Evolutionary conservation across 2,329 filamentous ascomycete genomes (phyloP), one percentile per base, ranked within the genome.

Genomic region (Tolypocladium tundrense): DNA sequence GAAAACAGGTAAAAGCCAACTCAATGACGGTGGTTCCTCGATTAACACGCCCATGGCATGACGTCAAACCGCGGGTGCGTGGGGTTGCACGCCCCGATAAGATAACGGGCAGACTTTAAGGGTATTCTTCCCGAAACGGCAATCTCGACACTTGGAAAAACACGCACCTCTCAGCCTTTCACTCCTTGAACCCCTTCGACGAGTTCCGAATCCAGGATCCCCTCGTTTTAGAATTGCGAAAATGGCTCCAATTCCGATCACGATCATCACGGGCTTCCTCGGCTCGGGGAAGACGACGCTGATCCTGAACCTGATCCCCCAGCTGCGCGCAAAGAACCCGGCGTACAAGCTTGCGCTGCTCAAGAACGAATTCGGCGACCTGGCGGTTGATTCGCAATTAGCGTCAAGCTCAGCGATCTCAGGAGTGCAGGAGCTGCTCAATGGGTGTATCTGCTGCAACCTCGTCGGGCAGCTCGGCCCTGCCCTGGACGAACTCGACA

Each of bases 401-500:
- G 93, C 94, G 19, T 81, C 88, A 0, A 88, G 88, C 16, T 84
- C 84, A 54, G 86, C 92, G 61, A 91, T 99, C 64, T 88, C 90
- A 1, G 93, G 91, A 57, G 92, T 96, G 5, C 88, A 89, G 66
- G 94, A 99, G 73, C 82, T 99, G 1, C 86, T 99, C 57, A 96
- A 96, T 71, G 94, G 93, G 64, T 97, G 94, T 76, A 97, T 99
- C 73, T 99, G 94, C 82, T 99, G 94, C 78, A 97, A 97, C 71
- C 87, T 97, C 33, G 93, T 99, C 60, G 94, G 94, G 19, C 90
- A 96, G 72, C 84, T 99, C 9, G 84, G 85, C 60, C 85, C 88
- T 53, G 92, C 93, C 1, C 85, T 99, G 21, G 75, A 82, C 50
- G 86, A 94, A 68, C 85, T 99, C 45, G 82, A 83, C 55, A 72